These are phyloP conservation scores for Sphaerulina vaccinii DNA, from an alignment of 2,329 filamentous ascomycete genomes.

Conservation along the genomic window DNA sequence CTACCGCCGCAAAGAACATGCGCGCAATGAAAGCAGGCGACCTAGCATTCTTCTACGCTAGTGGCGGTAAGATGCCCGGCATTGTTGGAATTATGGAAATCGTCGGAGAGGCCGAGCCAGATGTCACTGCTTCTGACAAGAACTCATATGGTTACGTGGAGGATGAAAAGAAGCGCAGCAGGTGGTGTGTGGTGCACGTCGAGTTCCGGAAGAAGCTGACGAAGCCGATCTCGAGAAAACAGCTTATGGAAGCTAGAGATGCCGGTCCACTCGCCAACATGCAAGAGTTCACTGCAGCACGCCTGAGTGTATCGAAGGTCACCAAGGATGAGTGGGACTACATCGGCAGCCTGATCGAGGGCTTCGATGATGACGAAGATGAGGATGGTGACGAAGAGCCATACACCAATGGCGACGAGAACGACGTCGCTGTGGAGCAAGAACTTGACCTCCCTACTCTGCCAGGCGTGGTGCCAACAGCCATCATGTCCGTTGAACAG, in stretches of 20 bases:
- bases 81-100: conserved; percentile 71
- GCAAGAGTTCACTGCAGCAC: conserved; percentile 78
- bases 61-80: conserved; percentile 84
- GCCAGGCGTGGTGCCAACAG: conserved; percentile 6
- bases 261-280: conserved; percentile 57
- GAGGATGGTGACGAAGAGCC: neutral
- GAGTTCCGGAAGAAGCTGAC: conserved; percentile 81
- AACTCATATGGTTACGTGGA: conserved; percentile 80
- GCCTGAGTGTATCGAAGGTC: conserved; percentile 77
- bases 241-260: conserved; percentile 64
- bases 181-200: conserved; percentile 89
- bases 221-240: conserved; percentile 65
- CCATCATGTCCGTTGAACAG: conserved; percentile 11
- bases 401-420: neutral
- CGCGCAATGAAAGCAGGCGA: conserved; percentile 88
- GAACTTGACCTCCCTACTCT: conserved; percentile 32
- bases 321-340: conserved; percentile 64
- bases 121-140: conserved; percentile 70
- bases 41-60: conserved; percentile 95
- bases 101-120: conserved; percentile 76
- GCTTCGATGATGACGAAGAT: conserved; percentile 21
- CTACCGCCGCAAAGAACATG: conserved; percentile 78
- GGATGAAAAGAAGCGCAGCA: conserved; percentile 68
- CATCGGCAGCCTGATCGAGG: conserved; percentile 44
- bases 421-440: conserved; percentile 32